Percentiles rank a stretch among this genome's conserved stretches.
These are phyloP conservation scores for Davidsoniella neocaledoniae DNA, from an alignment of 2,329 filamentous ascomycete genomes.

Conservation along the genomic window DNA sequence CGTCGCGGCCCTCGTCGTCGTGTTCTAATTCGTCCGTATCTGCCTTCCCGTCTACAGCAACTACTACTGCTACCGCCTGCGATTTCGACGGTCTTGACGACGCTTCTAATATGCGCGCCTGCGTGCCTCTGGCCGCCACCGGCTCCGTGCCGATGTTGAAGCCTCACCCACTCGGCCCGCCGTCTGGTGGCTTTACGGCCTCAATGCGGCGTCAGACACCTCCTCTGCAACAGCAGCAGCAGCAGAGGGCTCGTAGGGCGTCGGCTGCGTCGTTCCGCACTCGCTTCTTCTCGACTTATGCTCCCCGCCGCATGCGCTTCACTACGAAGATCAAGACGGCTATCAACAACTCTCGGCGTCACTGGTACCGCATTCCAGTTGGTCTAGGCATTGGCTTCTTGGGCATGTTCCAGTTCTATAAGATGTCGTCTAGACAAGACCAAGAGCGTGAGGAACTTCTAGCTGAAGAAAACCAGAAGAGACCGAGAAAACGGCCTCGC, in stretches of 20 bases:
- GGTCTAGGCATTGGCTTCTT: conserved; percentile 73
- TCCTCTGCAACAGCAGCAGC: not conserved
- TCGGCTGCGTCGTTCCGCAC: conserved; percentile 4
- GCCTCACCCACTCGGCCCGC: conserved; percentile 8
- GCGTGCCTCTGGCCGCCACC: conserved; percentile 5
- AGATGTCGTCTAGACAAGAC: conserved; percentile 39
- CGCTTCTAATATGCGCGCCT: conserved; percentile 9
- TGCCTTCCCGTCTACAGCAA: not conserved
- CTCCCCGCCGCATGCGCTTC: conserved; percentile 9
- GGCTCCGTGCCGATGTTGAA: conserved; percentile 11
- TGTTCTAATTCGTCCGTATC: conserved; percentile 2
- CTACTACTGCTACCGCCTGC: conserved; percentile 5
- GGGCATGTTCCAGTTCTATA: conserved; percentile 70
- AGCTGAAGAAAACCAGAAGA: conserved; percentile 13
- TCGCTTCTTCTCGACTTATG: conserved; percentile 10
- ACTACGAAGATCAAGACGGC: conserved; percentile 10
- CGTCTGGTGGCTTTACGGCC: conserved; percentile 10
- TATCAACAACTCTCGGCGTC: conserved; percentile 17
- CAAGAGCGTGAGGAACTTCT: conserved; percentile 12
- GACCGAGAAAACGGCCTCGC: conserved; percentile 35
- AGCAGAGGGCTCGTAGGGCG: conserved; percentile 1
- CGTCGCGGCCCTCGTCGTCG: conserved; percentile 8
- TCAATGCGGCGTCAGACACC: conserved; percentile 9
- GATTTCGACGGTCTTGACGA: not conserved
- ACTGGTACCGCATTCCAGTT: conserved; percentile 85